phyloP scores from a whole-genome alignment of 371 early-diverging fungal species.

The Globomyces sp. region DNA sequence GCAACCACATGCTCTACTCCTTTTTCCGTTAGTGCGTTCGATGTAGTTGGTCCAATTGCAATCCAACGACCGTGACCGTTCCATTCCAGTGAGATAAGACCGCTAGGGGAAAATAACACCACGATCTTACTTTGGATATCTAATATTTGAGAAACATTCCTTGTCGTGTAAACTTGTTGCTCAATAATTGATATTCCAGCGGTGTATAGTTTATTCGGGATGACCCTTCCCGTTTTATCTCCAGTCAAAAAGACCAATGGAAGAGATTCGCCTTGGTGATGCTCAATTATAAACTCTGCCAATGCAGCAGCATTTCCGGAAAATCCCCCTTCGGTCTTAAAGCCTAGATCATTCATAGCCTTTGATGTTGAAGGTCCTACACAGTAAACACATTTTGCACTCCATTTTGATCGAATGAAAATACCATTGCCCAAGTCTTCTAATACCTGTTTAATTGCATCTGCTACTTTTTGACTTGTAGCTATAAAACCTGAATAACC shows the following conservation, averaged over 20 bases:
- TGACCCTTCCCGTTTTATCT: not conserved
- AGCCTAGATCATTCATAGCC: not conserved
- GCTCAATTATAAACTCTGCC: not conserved
- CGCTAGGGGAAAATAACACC: conserved; percentile 3
- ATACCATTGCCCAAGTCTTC: no score
- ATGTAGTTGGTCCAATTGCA: not conserved
- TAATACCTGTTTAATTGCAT: not conserved
- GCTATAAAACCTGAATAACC: not conserved
- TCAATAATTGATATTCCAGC: not conserved
- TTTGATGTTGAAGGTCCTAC: not conserved
- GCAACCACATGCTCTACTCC: not conserved
- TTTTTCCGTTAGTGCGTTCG: not conserved
- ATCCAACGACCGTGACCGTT: not conserved
- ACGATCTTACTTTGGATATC: not conserved
- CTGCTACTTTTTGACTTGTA: not conserved
- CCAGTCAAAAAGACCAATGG: not conserved
- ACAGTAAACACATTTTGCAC: not conserved
- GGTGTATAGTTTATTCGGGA: not conserved
- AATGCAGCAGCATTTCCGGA: not conserved
- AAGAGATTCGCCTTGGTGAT: not conserved
- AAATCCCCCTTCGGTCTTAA: not conserved
- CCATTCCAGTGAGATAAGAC: not conserved
- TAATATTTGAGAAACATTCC: not conserved
- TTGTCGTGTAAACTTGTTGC: not conserved
- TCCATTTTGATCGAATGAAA: not conserved